Percentiles rank a stretch among this genome's conserved stretches.
phyloP scores from a whole-genome alignment of 257 asterid species.

The Plantago major region DNA sequence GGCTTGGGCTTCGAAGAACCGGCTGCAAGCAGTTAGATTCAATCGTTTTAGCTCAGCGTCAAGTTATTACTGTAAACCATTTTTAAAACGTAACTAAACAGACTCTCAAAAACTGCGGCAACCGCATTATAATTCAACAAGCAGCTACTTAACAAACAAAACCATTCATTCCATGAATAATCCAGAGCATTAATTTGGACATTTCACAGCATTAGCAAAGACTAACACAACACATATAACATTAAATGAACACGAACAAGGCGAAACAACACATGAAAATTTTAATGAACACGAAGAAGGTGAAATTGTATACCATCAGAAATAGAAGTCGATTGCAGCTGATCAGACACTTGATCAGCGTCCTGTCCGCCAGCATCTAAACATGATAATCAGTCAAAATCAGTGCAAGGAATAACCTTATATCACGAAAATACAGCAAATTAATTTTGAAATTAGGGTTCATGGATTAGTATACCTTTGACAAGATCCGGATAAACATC shows the following conservation, averaged over 20 bases:
- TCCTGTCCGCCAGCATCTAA: slow-evolving; percentile 57
- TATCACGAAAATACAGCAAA: neutral
- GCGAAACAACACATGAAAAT: neutral
- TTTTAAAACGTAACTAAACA: too few relatives aligned
- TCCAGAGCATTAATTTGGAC: too few relatives aligned
- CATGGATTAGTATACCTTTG: slow-evolving; percentile 43
- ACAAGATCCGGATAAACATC: slow-evolving; percentile 78
- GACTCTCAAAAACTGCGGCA: too few relatives aligned
- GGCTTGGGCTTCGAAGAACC: slow-evolving; percentile 86
- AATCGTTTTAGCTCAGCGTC: neutral
- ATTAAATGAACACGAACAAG: neutral
- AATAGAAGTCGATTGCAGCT: slow-evolving; percentile 80
- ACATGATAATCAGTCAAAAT: slow-evolving; percentile 4
- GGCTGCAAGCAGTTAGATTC: slow-evolving; percentile 34
- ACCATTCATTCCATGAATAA: too few relatives aligned
- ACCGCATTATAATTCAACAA: too few relatives aligned
- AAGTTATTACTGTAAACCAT: too few relatives aligned
- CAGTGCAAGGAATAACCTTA: too few relatives aligned
- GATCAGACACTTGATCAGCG: slow-evolving; percentile 65
- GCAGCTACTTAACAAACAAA: too few relatives aligned
- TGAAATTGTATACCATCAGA: slow-evolving; percentile 44
- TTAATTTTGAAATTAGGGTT: slow-evolving; percentile 15
- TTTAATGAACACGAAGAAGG: too few relatives aligned
- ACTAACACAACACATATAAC: neutral
- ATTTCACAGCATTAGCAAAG: neutral